Evolutionary conservation across 495 filamentous ascomycete species (phyloP), one percentile per base, ranked within the genome.

Genomic region (Pyrenopolyporus hunteri): DNA sequence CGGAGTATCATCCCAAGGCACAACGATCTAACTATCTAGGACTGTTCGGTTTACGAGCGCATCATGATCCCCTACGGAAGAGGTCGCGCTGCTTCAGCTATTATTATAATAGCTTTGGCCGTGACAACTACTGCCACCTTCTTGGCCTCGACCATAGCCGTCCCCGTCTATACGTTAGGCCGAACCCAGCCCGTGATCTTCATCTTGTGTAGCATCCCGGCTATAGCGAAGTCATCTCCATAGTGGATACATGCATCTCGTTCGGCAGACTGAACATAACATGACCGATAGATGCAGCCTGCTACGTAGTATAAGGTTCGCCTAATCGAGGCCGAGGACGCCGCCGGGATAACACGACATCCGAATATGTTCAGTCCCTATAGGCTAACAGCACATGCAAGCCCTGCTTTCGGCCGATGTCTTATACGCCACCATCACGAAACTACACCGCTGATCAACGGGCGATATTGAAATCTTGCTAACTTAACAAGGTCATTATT

Each of bases 361-460:
- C 11, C 32, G 35, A 50, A 44, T 14, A 22, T 28, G 25, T 14
- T 11, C 16, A 8, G 26, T 29, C 37, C 35, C 29, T 35, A 49
- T 54, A 25, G 6, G 1, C 36, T 33, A 33, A 17, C 3, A 17
- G 23, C 10, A 23, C 22, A 25, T 42, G 48, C 14, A 43, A 22
- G 2, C 22, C 32, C 13, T n/a, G 17, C 1, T 28, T 29, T 35
- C 17, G 13, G 47, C 39, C 6, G 17, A 58, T 64, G 49, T 64
- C 44, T 59, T 64, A 55, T 39, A 49, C 46, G 61, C 55, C 50
- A 5, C 48, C 10, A n/a, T 23, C 47, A 59, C 23, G 9, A 39
- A 19, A 7, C 26, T 43, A 48, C 54, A 23, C 45, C 17, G 36
- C 44, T 37, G 37, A 32, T 29, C 20, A 49, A 7, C 17, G 19